Evolutionary conservation across 2,329 filamentous ascomycete species (phyloP).

Genomic region (Aureobasidium sp.): DNA sequence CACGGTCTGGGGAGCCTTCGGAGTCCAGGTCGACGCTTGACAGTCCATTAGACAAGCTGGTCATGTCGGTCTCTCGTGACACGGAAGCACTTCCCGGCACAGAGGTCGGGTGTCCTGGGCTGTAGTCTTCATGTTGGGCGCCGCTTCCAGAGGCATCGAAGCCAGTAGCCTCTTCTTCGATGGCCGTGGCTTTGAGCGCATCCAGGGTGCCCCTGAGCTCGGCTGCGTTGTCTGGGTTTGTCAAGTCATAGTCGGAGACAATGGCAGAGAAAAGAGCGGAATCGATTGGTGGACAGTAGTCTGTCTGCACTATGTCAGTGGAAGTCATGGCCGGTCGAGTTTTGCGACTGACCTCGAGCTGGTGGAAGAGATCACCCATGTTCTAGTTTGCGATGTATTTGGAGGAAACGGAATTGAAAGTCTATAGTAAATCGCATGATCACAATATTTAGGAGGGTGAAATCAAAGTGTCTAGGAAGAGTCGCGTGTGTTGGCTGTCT

Average conservation of each 20-base stretch:
- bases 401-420: background rate
- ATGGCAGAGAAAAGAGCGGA: slow-evolving; percentile 72
- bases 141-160: slow-evolving; percentile 74
- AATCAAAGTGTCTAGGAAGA: background rate
- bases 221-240: slow-evolving; percentile 44
- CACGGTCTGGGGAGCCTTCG: slow-evolving; percentile 22
- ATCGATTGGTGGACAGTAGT: slow-evolving; percentile 70
- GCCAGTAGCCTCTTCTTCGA: slow-evolving; percentile 57
- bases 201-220: slow-evolving; percentile 56
- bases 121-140: slow-evolving; percentile 31
- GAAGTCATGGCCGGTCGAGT: background rate
- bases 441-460: background rate
- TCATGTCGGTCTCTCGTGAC: slow-evolving; percentile 45
- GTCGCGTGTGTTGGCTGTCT: slow-evolving; percentile 8
- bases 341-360: slow-evolving; percentile 16
- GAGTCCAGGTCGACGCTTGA: slow-evolving; percentile 29
- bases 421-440: slow-evolving; percentile 16
- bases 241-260: slow-evolving; percentile 63
- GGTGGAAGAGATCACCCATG: slow-evolving; percentile 18
- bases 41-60: slow-evolving; percentile 43
- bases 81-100: slow-evolving; percentile 33
- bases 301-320: slow-evolving; percentile 42
- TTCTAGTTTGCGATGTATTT: slow-evolving; percentile 5
- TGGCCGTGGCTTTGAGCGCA: slow-evolving; percentile 57
- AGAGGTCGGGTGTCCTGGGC: slow-evolving; percentile 28